A percentile compares a stretch with the other conserved stretches of the same genome.
These are phyloP conservation scores for Linum usitatissimum DNA, from an alignment of 345 rosid genomes.

Conservation along the genomic window DNA sequence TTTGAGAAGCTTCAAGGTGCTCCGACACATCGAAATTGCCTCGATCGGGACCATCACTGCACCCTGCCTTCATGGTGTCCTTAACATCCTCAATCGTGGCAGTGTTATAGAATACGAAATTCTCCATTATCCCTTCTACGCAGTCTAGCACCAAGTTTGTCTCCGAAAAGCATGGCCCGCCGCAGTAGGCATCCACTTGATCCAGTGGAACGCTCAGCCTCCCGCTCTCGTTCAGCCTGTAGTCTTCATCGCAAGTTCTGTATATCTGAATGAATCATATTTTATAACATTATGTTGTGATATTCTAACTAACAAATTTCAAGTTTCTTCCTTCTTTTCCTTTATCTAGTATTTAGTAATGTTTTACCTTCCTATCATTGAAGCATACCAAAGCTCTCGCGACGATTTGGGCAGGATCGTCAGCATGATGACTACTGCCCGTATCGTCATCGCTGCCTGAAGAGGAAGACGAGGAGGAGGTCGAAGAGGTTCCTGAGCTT, in stretches of 20 bases:
- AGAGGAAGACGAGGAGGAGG: not conserved
- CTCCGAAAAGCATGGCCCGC: conserved; percentile 68
- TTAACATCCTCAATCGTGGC: conserved; percentile 52
- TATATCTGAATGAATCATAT: conserved; percentile 33
- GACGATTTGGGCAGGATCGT: conserved; percentile 44
- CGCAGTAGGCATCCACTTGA: conserved; percentile 41
- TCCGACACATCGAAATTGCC: conserved; percentile 58
- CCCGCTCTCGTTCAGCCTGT: conserved; percentile 58
- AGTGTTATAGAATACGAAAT: conserved; percentile 56
- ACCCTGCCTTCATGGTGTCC: conserved; percentile 58
- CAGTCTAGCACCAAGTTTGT: conserved; percentile 70
- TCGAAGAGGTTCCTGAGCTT: not conserved
- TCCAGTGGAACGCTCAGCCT: conserved; percentile 41
- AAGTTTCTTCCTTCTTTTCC: not conserved
- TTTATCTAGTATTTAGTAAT: not conserved
- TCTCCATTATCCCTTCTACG: conserved; percentile 36
- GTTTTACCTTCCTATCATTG: conserved; percentile 48
- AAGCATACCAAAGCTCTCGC: conserved; percentile 72
- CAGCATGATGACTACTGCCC: not conserved
- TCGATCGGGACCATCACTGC: conserved; percentile 65
- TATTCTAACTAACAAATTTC: not conserved
- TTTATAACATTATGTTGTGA: no score
- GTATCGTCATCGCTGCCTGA: not conserved
- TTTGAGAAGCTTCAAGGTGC: conserved; percentile 18
- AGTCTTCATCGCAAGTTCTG: conserved; percentile 54